Evolutionary conservation across 371 early-diverging fungal genomes (phyloP).

Genomic region (Neoconidiobolus thromboides): DNA sequence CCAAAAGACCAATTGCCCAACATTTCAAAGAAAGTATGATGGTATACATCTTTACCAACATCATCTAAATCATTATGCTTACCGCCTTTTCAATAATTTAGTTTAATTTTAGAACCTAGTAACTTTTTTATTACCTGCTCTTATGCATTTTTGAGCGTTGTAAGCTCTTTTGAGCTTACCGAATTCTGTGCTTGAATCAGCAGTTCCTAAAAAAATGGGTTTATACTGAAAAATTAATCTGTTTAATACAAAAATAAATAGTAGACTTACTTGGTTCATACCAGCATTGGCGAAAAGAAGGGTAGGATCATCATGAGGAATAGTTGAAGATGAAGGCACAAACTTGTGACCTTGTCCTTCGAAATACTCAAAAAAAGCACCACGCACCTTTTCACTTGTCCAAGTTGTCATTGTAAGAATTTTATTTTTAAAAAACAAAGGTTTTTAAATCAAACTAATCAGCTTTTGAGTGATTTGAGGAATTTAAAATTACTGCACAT

Average conservation of each 20-base stretch:
- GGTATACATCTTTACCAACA: constrained; percentile 99
- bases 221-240: constrained; percentile 51
- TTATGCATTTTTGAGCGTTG: constrained; percentile 97
- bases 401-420: constrained; percentile 18
- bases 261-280: constrained; percentile 81
- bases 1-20: constrained; percentile 99
- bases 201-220: constrained; percentile 93
- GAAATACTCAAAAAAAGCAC: constrained; percentile 87
- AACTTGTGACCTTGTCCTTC: constrained; percentile 55
- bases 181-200: constrained; percentile 77
- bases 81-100: constrained; percentile 47
- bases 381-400: constrained; percentile 67
- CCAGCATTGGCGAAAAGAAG: constrained; percentile 98
- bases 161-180: constrained; percentile 81
- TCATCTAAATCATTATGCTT: constrained; percentile 99
- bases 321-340: constrained; percentile 80
- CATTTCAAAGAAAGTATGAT: constrained; percentile 99
- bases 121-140: constrained; percentile 55
- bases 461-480: no score
- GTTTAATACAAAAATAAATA: neutral
- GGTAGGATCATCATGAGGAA: constrained; percentile 96
- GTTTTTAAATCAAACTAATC: no score
- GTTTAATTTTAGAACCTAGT: neutral
- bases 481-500: no score
- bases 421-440: no score